Conservation (phyloP, 345 rosid genomes). For the Camelina hispida region DNA sequence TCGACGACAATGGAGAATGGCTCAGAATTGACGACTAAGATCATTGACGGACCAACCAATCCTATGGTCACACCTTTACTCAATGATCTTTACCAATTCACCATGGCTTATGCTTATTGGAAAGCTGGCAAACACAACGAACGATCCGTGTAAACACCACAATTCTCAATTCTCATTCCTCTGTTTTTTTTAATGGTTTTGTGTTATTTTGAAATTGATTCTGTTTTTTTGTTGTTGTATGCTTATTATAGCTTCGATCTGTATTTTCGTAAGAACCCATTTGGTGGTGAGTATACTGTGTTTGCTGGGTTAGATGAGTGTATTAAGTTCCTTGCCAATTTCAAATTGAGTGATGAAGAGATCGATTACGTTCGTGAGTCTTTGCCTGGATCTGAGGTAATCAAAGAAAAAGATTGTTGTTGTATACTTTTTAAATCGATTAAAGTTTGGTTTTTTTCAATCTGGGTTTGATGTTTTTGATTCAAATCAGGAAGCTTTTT, state of each 20-base stretch:
- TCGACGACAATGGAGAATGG: constrained; percentile 53
- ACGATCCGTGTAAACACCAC: constrained; percentile 69
- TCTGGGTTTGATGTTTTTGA: constrained; percentile 13
- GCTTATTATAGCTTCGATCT: constrained; percentile 70
- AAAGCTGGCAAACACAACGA: constrained; percentile 89
- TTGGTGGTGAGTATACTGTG: constrained; percentile 91
- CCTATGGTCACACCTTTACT: constrained; percentile 91
- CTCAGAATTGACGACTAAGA: constrained; percentile 42
- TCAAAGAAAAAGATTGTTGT: neutral
- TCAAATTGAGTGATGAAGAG: constrained; percentile 72
- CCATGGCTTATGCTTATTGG: constrained; percentile 99
- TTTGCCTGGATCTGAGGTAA: constrained; percentile 84
- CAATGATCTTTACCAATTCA: constrained; percentile 94
- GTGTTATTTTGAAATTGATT: neutral
- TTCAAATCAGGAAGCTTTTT: constrained; percentile 44
- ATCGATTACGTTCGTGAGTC: constrained; percentile 69
- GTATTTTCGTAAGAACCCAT: constrained; percentile 93
- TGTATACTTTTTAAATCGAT: neutral
- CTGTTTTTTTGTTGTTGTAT: neutral
- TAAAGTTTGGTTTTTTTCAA: constrained; percentile 9
- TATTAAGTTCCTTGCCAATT: constrained; percentile 83
- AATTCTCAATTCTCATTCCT: constrained; percentile 5
- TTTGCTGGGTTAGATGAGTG: constrained; percentile 99
- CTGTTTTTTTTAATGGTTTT: neutral
- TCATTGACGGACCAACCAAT: constrained; percentile 67